Conservation (phyloP, 257 asterid genomes). For the Verbena officinalis region DNA sequence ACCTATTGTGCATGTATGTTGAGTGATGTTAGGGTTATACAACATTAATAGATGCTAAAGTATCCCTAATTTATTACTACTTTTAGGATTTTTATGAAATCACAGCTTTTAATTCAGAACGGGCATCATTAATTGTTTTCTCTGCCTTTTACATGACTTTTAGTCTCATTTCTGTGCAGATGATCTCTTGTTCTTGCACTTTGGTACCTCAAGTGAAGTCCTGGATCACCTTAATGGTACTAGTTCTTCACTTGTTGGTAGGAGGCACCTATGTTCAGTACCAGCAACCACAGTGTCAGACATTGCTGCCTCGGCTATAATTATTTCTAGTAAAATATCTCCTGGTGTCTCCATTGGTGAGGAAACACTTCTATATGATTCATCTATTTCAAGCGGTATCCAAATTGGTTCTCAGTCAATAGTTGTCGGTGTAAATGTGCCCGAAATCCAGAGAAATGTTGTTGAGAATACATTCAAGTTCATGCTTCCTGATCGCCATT, state of each 20-base stretch:
- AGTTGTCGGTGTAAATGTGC: conserved; percentile 78
- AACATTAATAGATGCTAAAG: conserved; percentile 29
- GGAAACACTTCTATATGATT: conserved; percentile 89
- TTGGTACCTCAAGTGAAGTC: conserved; percentile 98
- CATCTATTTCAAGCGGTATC: conserved; percentile 66
- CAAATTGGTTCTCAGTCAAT: conserved; percentile 92
- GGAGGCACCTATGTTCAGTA: conserved; percentile 93
- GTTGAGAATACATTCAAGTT: conserved; percentile 56
- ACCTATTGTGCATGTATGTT: conserved; percentile 94
- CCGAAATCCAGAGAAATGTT: conserved; percentile 34
- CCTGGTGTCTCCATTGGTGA: conserved; percentile 90
- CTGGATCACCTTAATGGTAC: conserved; percentile 86
- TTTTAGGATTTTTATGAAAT: neutral
- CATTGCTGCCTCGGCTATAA: conserved; percentile 86
- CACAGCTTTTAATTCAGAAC: conserved; percentile 7
- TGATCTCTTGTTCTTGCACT: conserved; percentile 91
- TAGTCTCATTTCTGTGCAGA: conserved; percentile 42
- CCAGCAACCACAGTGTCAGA: conserved; percentile 91
- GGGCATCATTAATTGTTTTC: conserved; percentile 15
- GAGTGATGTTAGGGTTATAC: conserved; percentile 32
- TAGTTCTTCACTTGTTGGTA: conserved; percentile 80
- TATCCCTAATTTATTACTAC: neutral
- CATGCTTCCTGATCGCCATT: conserved; percentile 95
- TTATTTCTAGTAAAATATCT: conserved; percentile 80
- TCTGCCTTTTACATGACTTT: conserved; percentile 11